Percentiles rank a stretch among this genome's conserved stretches.
Evolutionary conservation across 2,329 filamentous ascomycete genomes (phyloP).

Genomic region (Emydomyces testavorans): DNA sequence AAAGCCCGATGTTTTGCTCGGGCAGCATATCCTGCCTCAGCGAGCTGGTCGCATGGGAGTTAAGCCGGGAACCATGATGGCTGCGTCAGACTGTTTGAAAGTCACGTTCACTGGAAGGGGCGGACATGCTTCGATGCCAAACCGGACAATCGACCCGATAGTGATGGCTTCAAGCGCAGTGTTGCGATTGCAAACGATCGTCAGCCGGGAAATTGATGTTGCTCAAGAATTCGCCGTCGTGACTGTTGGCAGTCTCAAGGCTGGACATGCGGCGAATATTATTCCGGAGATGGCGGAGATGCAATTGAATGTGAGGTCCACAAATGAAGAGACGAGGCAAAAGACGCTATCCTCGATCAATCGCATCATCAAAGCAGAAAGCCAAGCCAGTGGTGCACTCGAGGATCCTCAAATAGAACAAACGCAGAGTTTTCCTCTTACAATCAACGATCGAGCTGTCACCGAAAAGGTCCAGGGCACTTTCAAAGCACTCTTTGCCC

Average conservation of each 20-base stretch:
- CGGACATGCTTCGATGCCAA: slow-evolving; percentile 47
- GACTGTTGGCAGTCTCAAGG: slow-evolving; percentile 48
- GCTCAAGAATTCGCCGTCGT: slow-evolving; percentile 46
- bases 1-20: slow-evolving; percentile 45
- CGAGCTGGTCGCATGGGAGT: slow-evolving; percentile 33
- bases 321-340: slow-evolving; percentile 36
- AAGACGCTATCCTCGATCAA: slow-evolving; percentile 39
- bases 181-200: slow-evolving; percentile 48
- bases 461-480: slow-evolving; percentile 36
- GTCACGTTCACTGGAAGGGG: slow-evolving; percentile 49
- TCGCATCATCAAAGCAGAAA: slow-evolving; percentile 48
- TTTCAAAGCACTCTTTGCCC: slow-evolving; percentile 40
- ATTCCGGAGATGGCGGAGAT: slow-evolving; percentile 46
- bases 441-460: slow-evolving; percentile 40
- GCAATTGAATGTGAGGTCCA: slow-evolving; percentile 45
- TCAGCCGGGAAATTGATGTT: slow-evolving; percentile 42
- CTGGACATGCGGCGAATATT: slow-evolving; percentile 50
- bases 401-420: slow-evolving; percentile 38
- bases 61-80: slow-evolving; percentile 32
- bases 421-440: slow-evolving; percentile 43
- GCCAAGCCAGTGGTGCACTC: slow-evolving; percentile 40
- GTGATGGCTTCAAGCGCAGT: slow-evolving; percentile 47
- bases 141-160: slow-evolving; percentile 47
- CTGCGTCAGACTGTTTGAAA: slow-evolving; percentile 36
- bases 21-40: slow-evolving; percentile 45